Percentiles rank a stretch among this genome's conserved stretches.
phyloP scores from a whole-genome alignment of 164 flowering plant genomes.

The Sedum album region DNA sequence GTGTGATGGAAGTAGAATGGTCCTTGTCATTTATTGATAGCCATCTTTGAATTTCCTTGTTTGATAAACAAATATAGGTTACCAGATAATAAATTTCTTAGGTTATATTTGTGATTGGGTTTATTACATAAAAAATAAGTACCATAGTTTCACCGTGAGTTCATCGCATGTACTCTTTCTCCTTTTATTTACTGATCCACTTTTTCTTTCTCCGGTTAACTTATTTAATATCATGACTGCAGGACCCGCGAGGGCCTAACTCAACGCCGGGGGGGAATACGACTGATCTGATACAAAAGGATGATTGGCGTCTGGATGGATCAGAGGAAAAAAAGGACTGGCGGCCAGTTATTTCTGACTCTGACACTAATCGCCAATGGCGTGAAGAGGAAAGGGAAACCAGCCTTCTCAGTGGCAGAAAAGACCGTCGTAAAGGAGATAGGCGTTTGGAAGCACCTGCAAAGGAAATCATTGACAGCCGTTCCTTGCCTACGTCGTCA shows the following conservation, averaged over 20 bases:
- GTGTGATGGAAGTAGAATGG: too few relatives aligned
- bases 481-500: slow-evolving; percentile 43
- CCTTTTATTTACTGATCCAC: neutral
- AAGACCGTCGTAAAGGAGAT: slow-evolving; percentile 70
- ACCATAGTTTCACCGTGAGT: neutral
- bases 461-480: slow-evolving; percentile 43
- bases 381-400: slow-evolving; percentile 98
- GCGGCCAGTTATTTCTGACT: slow-evolving; percentile 51
- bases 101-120: neutral
- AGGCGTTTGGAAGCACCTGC: slow-evolving; percentile 46
- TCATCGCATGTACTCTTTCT: neutral
- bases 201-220: neutral
- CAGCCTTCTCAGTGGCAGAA: slow-evolving; percentile 63
- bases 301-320: slow-evolving; percentile 61
- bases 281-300: slow-evolving; percentile 46
- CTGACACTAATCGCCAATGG: slow-evolving; percentile 71
- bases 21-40: too few relatives aligned
- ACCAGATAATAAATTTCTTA: too few relatives aligned
- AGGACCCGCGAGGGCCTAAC: slow-evolving; percentile 61
- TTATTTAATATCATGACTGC: slow-evolving; percentile 3
- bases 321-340: slow-evolving; percentile 76
- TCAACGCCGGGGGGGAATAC: slow-evolving; percentile 28
- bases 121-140: neutral
- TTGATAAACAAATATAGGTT: too few relatives aligned
- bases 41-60: neutral